These are phyloP conservation scores for Ophiognomonia clavigignenti-juglandacearum DNA, from an alignment of 2,329 filamentous ascomycete species.

Conservation along the genomic window DNA sequence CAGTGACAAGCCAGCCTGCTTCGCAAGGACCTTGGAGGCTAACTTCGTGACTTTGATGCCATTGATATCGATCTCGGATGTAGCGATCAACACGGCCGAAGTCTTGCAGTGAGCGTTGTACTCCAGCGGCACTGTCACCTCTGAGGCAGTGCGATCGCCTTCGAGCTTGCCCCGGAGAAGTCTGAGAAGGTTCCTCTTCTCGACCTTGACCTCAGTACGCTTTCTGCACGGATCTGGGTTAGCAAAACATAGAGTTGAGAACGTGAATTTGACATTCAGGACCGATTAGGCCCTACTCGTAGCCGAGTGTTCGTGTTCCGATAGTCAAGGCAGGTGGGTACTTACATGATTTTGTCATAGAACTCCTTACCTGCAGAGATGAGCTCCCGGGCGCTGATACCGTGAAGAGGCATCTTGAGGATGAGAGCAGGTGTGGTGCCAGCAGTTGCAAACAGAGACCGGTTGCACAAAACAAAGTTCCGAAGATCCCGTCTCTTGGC, in stretches of 20 bases:
- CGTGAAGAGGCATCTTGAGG: slow-evolving; percentile 13
- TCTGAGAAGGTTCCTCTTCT: slow-evolving; percentile 14
- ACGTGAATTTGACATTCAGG: background rate
- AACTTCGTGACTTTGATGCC: slow-evolving; percentile 14
- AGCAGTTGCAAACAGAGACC: background rate
- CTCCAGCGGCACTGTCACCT: slow-evolving; percentile 12
- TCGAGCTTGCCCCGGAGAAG: slow-evolving; percentile 13
- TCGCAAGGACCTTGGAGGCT: slow-evolving; percentile 13
- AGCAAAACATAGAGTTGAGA: too few relatives aligned
- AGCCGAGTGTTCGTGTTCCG: background rate
- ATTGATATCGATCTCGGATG: slow-evolving; percentile 14
- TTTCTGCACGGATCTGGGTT: slow-evolving; percentile 9
- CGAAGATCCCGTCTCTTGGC: background rate
- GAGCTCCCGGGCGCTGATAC: slow-evolving; percentile 12
- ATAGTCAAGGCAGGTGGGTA: background rate
- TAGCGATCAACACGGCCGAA: slow-evolving; percentile 11
- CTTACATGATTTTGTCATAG: slow-evolving; percentile 14
- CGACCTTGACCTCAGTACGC: slow-evolving; percentile 14
- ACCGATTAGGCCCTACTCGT: background rate
- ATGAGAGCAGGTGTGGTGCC: background rate
- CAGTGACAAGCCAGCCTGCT: slow-evolving; percentile 14
- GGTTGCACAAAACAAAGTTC: background rate
- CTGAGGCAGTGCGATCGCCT: slow-evolving; percentile 9
- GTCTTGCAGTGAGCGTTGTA: slow-evolving; percentile 13
- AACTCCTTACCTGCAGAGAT: slow-evolving; percentile 13